Conservation (phyloP, 345 rosid species). For the Citrus medica region DNA sequence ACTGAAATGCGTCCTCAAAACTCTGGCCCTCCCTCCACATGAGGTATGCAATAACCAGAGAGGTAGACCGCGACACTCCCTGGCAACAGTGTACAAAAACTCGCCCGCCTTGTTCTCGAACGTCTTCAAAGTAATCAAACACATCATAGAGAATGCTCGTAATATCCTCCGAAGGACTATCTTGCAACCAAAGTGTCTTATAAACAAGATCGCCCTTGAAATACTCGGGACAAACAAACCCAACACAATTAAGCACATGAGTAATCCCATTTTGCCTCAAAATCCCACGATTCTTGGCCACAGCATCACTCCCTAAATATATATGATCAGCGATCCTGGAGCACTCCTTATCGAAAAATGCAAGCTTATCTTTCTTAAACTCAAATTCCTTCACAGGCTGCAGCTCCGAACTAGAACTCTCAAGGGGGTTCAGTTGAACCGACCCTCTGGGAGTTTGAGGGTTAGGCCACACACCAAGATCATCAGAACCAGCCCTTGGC, state of each 20-base stretch:
- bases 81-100: conserved; percentile 75
- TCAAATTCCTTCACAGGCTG: conserved; percentile 46
- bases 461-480: conserved; percentile 75
- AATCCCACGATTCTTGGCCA: conserved; percentile 62
- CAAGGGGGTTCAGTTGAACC: conserved; percentile 10
- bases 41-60: conserved; percentile 70
- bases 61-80: conserved; percentile 64
- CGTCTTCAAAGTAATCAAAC: conserved; percentile 80
- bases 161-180: conserved; percentile 67
- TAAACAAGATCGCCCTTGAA: conserved; percentile 72
- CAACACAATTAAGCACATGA: conserved; percentile 71
- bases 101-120: conserved; percentile 60
- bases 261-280: conserved; percentile 64
- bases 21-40: conserved; percentile 81
- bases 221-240: conserved; percentile 72
- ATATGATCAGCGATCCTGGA: conserved; percentile 68
- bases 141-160: conserved; percentile 73
- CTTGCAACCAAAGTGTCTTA: conserved; percentile 74
- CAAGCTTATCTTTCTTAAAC: conserved; percentile 64
- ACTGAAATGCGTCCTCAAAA: conserved; percentile 70
- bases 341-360: conserved; percentile 67
- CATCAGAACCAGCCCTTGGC: conserved; percentile 73
- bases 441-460: conserved; percentile 62
- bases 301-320: conserved; percentile 68
- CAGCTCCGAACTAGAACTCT: conserved; percentile 20